Conservation (phyloP, 1,139 yeast species). For the Petasospora fabianii region DNA sequence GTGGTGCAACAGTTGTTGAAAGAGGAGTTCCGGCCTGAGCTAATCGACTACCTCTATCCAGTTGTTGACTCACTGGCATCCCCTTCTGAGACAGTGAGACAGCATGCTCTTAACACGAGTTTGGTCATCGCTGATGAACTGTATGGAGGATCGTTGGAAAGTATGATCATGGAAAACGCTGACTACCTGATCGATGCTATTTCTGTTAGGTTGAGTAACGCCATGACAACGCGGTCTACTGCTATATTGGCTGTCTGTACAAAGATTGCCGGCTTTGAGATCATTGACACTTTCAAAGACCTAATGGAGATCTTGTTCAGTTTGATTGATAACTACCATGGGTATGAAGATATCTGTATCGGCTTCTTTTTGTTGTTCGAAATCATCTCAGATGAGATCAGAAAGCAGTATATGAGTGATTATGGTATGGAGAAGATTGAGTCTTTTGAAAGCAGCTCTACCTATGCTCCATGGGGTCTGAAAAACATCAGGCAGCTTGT, state of each 20-base stretch:
- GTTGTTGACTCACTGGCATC: conserved; percentile 54
- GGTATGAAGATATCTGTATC: conserved; percentile 66
- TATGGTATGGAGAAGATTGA: conserved; percentile 26
- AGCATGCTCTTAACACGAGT: conserved; percentile 45
- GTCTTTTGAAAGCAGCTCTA: conserved; percentile 17
- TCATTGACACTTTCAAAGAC: conserved; percentile 68
- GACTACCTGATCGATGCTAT: conserved; percentile 80
- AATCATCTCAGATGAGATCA: conserved; percentile 56
- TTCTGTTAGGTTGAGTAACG: conserved; percentile 62
- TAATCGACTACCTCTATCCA: conserved; percentile 54
- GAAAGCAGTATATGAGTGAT: conserved; percentile 34
- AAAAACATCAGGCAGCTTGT: conserved; percentile 37
- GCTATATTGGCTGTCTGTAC: conserved; percentile 65
- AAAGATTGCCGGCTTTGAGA: conserved; percentile 62
- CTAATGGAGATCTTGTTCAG: conserved; percentile 70
- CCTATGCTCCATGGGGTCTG: conserved; percentile 57
- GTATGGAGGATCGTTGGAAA: conserved; percentile 53
- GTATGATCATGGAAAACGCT: conserved; percentile 59
- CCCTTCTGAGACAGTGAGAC: conserved; percentile 37
- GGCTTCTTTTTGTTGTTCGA: conserved; percentile 73
- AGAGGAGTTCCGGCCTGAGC: conserved; percentile 41
- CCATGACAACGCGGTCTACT: conserved; percentile 73
- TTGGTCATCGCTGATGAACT: conserved; percentile 47
- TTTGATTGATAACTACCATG: conserved; percentile 79
- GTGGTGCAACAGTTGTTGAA: conserved; percentile 34